These are phyloP conservation scores for Aureobasidium mangrovei DNA, from an alignment of 2,329 filamentous ascomycete species.

Conservation along the genomic window DNA sequence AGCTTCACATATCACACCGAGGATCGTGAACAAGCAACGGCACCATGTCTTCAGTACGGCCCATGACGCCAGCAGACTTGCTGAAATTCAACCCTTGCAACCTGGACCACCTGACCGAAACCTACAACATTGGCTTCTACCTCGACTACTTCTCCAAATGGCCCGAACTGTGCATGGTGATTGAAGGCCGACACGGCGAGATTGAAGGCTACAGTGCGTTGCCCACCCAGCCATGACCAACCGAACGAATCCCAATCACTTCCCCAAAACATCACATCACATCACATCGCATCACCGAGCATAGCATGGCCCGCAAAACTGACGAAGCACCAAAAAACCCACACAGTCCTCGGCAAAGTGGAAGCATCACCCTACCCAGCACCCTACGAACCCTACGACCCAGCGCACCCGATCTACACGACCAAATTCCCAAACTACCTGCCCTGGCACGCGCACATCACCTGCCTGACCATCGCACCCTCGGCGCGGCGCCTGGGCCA, in stretches of 20 bases:
- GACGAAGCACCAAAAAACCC: constrained; percentile 6
- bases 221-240: background rate
- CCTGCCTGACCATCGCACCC: constrained; percentile 85
- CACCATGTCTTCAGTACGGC: constrained; percentile 71
- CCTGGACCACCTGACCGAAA: constrained; percentile 93
- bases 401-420: constrained; percentile 29
- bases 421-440: constrained; percentile 59
- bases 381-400: constrained; percentile 63
- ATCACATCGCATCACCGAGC: no score
- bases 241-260: no score
- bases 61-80: constrained; percentile 76
- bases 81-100: constrained; percentile 91
- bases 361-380: constrained; percentile 71
- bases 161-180: constrained; percentile 89
- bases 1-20: background rate
- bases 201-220: constrained; percentile 86
- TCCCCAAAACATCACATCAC: no score
- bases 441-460: constrained; percentile 99
- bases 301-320: no score
- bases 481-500: constrained; percentile 78
- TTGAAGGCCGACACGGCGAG: constrained; percentile 75
- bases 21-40: background rate
- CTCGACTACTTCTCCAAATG: constrained; percentile 92
- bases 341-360: constrained; percentile 86
- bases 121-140: constrained; percentile 93